phyloP scores from a whole-genome alignment of 2,329 filamentous ascomycete genomes.

The Fusarium napiforme region DNA sequence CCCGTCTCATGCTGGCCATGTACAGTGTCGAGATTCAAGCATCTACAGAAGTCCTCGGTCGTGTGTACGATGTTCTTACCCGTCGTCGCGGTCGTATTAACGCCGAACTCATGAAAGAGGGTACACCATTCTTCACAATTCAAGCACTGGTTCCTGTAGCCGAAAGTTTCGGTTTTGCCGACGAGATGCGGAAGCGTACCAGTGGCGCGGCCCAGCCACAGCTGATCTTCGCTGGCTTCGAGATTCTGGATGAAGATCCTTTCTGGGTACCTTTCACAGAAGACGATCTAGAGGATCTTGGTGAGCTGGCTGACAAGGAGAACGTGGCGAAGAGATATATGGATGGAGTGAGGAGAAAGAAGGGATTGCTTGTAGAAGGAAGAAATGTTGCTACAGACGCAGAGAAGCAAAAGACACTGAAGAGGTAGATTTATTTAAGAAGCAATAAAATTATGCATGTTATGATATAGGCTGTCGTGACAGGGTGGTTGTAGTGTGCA shows the following conservation, averaged over 20 bases:
- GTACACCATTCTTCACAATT: slow-evolving; percentile 96
- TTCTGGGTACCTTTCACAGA: slow-evolving; percentile 98
- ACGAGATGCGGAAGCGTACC: slow-evolving; percentile 95
- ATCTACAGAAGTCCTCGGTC: slow-evolving; percentile 91
- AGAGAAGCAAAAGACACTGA: slow-evolving; percentile 86
- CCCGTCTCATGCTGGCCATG: slow-evolving; percentile 95
- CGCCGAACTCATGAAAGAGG: slow-evolving; percentile 91
- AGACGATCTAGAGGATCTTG: slow-evolving; percentile 94
- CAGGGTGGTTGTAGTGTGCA: neutral
- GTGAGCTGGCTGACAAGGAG: slow-evolving; percentile 91
- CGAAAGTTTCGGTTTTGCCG: slow-evolving; percentile 94
- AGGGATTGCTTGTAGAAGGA: slow-evolving; percentile 87
- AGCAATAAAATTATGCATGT: slow-evolving; percentile 22
- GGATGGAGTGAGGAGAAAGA: slow-evolving; percentile 85
- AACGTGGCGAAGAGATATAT: slow-evolving; percentile 98
- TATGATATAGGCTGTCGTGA: neutral
- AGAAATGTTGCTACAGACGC: slow-evolving; percentile 83
- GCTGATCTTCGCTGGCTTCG: slow-evolving; percentile 91
- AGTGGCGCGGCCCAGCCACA: slow-evolving; percentile 92
- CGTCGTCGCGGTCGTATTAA: slow-evolving; percentile 89
- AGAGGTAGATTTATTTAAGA: slow-evolving; percentile 57
- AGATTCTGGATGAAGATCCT: slow-evolving; percentile 93
- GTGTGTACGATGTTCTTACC: slow-evolving; percentile 98
- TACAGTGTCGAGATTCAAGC: slow-evolving; percentile 98
- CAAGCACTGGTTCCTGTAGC: slow-evolving; percentile 88